These are phyloP conservation scores for Volutella citrinella DNA, from an alignment of 2,329 filamentous ascomycete genomes.

Conservation along the genomic window DNA sequence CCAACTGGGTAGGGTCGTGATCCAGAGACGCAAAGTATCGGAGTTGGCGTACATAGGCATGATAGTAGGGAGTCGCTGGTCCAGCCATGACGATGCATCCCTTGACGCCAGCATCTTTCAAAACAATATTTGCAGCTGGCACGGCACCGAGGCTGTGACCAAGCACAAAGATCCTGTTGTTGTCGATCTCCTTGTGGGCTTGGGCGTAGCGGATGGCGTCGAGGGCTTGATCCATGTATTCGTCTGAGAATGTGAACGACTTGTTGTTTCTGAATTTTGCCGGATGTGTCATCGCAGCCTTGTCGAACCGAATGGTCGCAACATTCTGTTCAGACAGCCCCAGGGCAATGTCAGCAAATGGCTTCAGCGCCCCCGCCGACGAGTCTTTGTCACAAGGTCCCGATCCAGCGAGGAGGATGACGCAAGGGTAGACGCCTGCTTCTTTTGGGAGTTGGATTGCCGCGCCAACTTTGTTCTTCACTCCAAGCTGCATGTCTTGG, in stretches of 20 bases:
- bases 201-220: background rate
- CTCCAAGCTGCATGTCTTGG: too few species aligned
- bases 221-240: conserved; percentile 4
- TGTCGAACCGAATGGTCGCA: conserved; percentile 4
- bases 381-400: conserved; percentile 3
- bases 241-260: background rate
- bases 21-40: conserved; percentile 6
- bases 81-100: conserved; percentile 1
- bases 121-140: background rate
- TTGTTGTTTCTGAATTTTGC: too few species aligned
- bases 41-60: conserved; percentile 3
- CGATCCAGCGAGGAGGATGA: conserved; percentile 6
- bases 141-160: conserved; percentile 5
- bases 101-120: background rate
- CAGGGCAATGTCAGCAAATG: conserved; percentile 3
- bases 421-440: too few species aligned
- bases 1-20: background rate
- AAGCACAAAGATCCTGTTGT: conserved; percentile 1
- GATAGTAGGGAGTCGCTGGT: background rate
- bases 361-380: conserved; percentile 1
- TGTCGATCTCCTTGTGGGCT: conserved; percentile 1
- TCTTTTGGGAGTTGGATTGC: too few species aligned
- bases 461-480: too few species aligned
- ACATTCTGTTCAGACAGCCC: conserved; percentile 1
- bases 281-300: background rate